Evolutionary conservation across 805 yeast genomes (phyloP), one percentile per base, ranked within the genome.

Genomic region (Suhomyces emberorum): DNA sequence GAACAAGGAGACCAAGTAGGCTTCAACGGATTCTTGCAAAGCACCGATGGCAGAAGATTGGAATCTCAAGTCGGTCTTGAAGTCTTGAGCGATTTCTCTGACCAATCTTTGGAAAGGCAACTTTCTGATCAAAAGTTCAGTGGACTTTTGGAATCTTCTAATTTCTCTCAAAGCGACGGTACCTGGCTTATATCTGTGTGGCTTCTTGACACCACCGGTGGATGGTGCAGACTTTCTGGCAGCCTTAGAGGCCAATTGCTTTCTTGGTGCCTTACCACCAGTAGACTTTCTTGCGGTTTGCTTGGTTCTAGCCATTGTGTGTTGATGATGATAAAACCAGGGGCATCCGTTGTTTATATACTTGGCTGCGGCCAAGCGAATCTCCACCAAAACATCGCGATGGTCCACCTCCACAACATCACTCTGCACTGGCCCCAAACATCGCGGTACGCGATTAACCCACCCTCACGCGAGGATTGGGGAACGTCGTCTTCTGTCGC

Each of bases 151-250:
- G 76, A 89, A 91, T 78, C 95, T 83, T 77, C 96, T 84, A 63
- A 93, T 87, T 76, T 91, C 98, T 75, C 95, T 83, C 66, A 88
- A 77, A 47, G 97, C 97, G 59, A 84, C 93, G 61, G 93, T 86
- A 81, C 95, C 95, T 72, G 95, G 95, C 85, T 84, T 84, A 76
- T 86, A 87, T 83, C 95, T 85, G 81, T 85, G 95, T 48, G 93
- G 93, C 70, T 84, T 84, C 81, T 84, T 84, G 57, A 85, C 93
- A 82, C 95, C 95, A 65, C 93, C 93, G 45, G 88, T 76, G 38
- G 87, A 76, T 79, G 95, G 95, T 35, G 95, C 95, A 25, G 93
- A 84, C 64, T 84, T 84, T 83, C 95, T 84, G 49, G 95, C 95
- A 55, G 93, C 95, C 75, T 84, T 84, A 43, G 95, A 84, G 48